Evolutionary conservation across 106 monocot genomes (phyloP).

Genomic region (Phalaenopsis equestris): DNA sequence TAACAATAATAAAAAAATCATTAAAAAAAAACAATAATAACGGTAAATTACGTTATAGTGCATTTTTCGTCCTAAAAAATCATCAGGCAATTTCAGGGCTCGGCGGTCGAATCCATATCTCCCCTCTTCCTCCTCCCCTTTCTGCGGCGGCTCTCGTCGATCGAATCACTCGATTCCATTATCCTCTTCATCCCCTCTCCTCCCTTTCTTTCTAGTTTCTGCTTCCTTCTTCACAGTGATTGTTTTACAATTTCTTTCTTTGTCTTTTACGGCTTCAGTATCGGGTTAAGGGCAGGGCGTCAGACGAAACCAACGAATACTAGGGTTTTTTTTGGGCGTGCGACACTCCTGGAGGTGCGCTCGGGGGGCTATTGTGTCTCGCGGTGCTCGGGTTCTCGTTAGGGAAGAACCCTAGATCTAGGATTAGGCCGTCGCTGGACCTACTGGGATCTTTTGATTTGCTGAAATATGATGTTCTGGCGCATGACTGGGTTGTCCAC

Average conservation of each 20-base stretch:
- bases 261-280: background rate
- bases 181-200: background rate
- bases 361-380: background rate
- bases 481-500: constrained; percentile 14
- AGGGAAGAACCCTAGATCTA: background rate
- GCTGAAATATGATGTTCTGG: constrained; percentile 16
- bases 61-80: too few relatives aligned
- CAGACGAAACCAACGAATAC: background rate
- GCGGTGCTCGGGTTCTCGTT: background rate
- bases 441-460: background rate
- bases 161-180: background rate
- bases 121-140: background rate
- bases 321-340: background rate
- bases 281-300: background rate
- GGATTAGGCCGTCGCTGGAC: background rate
- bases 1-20: too few relatives aligned
- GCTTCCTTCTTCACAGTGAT: background rate
- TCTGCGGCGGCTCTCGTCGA: background rate
- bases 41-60: too few relatives aligned
- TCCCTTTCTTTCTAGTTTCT: background rate
- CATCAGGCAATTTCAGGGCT: background rate
- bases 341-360: background rate
- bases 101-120: background rate
- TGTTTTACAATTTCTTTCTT: background rate
- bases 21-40: too few relatives aligned